A percentile compares a stretch with the other conserved stretches of the same genome.
These are phyloP conservation scores for Eutrema salsugineum DNA, from an alignment of 441 rosid genomes.

Conservation along the genomic window DNA sequence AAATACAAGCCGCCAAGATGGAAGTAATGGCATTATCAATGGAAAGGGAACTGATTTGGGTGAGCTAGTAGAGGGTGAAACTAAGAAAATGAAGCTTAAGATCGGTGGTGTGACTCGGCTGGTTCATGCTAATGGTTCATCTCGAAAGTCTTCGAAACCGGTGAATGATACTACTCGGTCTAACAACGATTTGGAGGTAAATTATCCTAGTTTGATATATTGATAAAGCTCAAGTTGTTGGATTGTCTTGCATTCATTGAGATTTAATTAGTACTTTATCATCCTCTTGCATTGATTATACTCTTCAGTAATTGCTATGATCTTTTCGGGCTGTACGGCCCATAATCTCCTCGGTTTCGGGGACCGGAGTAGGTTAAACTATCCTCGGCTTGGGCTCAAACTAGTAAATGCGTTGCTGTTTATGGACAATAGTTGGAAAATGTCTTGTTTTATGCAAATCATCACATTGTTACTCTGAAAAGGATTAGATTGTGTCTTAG, in stretches of 20 bases:
- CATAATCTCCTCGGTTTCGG: conserved; percentile 15
- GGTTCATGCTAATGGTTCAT: conserved; percentile 57
- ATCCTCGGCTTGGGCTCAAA: not conserved
- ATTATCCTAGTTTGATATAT: not conserved
- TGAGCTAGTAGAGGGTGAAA: conserved; percentile 46
- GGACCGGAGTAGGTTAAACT: not conserved
- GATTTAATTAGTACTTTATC: conserved; percentile 1
- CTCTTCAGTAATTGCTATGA: not conserved
- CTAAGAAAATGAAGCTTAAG: conserved; percentile 60
- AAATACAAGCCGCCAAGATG: conserved; percentile 32
- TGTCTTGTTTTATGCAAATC: not conserved
- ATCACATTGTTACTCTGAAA: conserved; percentile 26
- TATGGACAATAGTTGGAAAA: conserved; percentile 7
- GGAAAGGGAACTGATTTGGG: conserved; percentile 45
- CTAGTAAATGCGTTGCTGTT: conserved; percentile 3
- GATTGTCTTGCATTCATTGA: not conserved
- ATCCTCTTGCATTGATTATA: conserved; percentile 1
- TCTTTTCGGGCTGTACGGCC: conserved; percentile 10
- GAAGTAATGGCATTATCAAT: conserved; percentile 17
- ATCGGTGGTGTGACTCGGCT: conserved; percentile 61
- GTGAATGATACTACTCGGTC: conserved; percentile 31
- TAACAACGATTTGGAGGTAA: conserved; percentile 54
- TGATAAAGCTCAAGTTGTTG: not conserved
- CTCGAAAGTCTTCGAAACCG: conserved; percentile 32
- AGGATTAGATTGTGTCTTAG: conserved; percentile 33